These are phyloP conservation scores for Aspergillus sp. DNA, from an alignment of 2,329 filamentous ascomycete genomes.

Conservation along the genomic window DNA sequence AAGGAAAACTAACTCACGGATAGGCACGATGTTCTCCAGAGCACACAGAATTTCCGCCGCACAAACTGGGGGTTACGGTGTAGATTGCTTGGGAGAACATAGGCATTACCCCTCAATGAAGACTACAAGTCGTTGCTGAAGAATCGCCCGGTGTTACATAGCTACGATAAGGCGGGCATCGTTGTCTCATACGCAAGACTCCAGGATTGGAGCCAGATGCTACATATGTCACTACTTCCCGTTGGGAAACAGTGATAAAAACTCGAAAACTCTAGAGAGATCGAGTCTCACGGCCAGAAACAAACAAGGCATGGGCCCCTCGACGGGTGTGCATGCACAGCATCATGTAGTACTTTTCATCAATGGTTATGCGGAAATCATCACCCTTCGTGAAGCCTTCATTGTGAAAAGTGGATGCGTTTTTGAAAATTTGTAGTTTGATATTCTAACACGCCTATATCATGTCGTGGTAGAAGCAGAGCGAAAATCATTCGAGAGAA, in stretches of 20 bases:
- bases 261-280: background rate
- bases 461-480: conserved; percentile 39
- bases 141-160: background rate
- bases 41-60: background rate
- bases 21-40: background rate
- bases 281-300: conserved; percentile 9
- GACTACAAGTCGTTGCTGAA: background rate
- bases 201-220: background rate
- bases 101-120: background rate
- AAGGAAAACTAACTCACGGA: no score
- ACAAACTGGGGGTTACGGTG: background rate
- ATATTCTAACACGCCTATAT: conserved; percentile 43
- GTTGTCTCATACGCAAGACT: background rate
- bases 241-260: background rate
- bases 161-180: background rate
- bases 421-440: conserved; percentile 31
- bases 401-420: conserved; percentile 53
- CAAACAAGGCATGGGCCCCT: conserved; percentile 4
- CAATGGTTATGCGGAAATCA: conserved; percentile 59
- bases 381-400: conserved; percentile 60
- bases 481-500: conserved; percentile 19
- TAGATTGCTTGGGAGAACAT: background rate
- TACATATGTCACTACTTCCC: background rate
- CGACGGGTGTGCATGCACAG: conserved; percentile 3
- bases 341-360: conserved; percentile 40